Base-by-base conservation (phyloP, 2,329 filamentous ascomycete genomes). In the Talaromyces rugulosus region DNA sequence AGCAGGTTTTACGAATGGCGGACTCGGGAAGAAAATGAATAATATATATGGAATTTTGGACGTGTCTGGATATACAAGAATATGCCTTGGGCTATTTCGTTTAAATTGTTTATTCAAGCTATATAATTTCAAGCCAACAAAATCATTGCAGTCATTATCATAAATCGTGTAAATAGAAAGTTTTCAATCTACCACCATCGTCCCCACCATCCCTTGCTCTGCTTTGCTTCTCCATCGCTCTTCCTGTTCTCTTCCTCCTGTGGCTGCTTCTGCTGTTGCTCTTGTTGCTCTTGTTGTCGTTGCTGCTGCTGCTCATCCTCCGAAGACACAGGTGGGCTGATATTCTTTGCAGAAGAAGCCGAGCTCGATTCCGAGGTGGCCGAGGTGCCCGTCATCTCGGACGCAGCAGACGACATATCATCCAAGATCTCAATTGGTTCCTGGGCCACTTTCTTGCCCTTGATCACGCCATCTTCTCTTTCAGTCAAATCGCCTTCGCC, bases 1-100 rank as follows among this genome's bases (percentile, higher is more conserved):
- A 63, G 62, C 12, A 61, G 56, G 30, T 68, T 68, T 60, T 59
- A 65, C 56, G 62, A 67, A 54, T 60, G 63, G 36, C 59, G 64
- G 54, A 31, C 55, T 28, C 30, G 23, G 23, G 57, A 61, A 16
- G 33, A 50, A 1, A 34, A 61, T 27, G 56, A 59, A 28, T 52
- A 31, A 52, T 53, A 11, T 16, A 12, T 33, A 14, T 14, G 11
- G 0, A 5, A 16, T 30, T 30, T 53, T 28, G 50, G 30, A 53
- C 12, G n/a, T 30, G 14, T 9, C 30, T 53, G 1, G 28, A 53
- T 53, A 53, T 27, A 36, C 36, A 55, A 50, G 33, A 27, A 36
- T 28, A 40, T 31, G 11, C 14, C 11, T 53, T 53, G 50, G 50
- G 14, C 44, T 40, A 5, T 40, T 36, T 40, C n/a, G 44, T 51